Evolutionary conservation across 179 eudicot species (phyloP).

Genomic region (Beta macrorhiza): DNA sequence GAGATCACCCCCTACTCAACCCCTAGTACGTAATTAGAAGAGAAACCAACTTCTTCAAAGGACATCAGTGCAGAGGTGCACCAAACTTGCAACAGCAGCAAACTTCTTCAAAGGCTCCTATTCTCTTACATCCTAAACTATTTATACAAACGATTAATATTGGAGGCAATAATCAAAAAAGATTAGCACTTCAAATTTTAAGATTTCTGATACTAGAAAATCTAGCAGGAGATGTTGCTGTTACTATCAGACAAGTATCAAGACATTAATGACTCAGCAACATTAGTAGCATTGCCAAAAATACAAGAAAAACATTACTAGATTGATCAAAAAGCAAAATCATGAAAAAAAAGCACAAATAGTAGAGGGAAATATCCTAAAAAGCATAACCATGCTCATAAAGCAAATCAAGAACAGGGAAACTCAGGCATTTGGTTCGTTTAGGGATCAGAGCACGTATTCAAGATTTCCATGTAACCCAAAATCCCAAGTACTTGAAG

Average conservation of each 20-base stretch:
- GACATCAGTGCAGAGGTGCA: constrained; percentile 1
- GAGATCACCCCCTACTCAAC: not conserved
- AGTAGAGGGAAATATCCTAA: too few species aligned
- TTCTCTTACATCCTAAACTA: not conserved
- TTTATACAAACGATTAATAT: not conserved
- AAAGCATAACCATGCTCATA: not conserved
- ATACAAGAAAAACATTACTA: too few species aligned
- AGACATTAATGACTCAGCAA: not conserved
- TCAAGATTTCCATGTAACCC: not conserved
- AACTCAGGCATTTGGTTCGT: not conserved
- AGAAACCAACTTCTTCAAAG: constrained; percentile 13
- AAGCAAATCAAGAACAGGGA: not conserved
- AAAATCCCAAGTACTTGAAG: not conserved
- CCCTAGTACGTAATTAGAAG: not conserved
- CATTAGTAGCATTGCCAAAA: too few species aligned
- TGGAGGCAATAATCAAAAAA: not conserved
- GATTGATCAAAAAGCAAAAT: too few species aligned
- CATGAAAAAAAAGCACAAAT: not conserved
- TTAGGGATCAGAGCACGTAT: not conserved
- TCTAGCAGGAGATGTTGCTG: not conserved
- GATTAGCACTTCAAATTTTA: not conserved
- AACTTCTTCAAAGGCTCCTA: constrained; percentile 4
- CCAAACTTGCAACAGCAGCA: constrained; percentile 16
- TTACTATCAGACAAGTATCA: not conserved
- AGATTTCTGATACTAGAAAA: not conserved